Conservation (phyloP, 495 filamentous ascomycete species). For the Aspergillus indologenus region DNA sequence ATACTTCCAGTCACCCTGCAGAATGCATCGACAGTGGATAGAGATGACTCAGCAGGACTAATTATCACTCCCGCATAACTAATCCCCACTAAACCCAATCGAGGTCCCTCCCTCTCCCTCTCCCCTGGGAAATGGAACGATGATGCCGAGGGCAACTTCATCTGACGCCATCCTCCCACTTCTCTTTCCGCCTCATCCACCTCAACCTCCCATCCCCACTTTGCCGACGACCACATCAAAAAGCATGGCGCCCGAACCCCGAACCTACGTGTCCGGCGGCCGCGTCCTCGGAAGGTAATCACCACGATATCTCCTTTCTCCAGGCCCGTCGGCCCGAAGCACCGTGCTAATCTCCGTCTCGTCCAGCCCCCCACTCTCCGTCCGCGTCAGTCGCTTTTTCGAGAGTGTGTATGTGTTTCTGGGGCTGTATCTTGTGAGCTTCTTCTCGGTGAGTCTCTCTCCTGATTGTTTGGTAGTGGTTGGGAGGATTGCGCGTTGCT, state of each 20-base stretch:
- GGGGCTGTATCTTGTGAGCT: slow-evolving; percentile 41
- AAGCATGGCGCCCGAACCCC: slow-evolving; percentile 35
- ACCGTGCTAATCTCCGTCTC: slow-evolving; percentile 10
- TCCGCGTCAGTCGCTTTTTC: slow-evolving; percentile 43
- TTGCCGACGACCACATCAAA: too few relatives aligned
- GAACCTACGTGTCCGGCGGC: slow-evolving; percentile 39
- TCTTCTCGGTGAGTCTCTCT: slow-evolving; percentile 38
- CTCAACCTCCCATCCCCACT: too few relatives aligned
- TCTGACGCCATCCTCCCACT: too few relatives aligned
- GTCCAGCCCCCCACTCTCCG: slow-evolving; percentile 41
- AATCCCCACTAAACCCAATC: too few relatives aligned
- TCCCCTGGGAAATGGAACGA: too few relatives aligned
- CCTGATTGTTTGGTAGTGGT: background rate
- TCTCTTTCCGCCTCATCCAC: too few relatives aligned
- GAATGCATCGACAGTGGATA: too few relatives aligned
- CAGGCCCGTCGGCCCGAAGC: slow-evolving; percentile 24
- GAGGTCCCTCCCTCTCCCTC: too few relatives aligned
- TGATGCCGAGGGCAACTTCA: too few relatives aligned
- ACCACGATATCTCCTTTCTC: slow-evolving; percentile 5
- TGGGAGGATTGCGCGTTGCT: slow-evolving; percentile 19
- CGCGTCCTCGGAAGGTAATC: slow-evolving; percentile 33
- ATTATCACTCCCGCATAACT: too few relatives aligned
- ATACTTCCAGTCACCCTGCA: too few relatives aligned
- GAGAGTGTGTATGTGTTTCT: slow-evolving; percentile 46
- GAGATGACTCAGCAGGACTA: too few relatives aligned